Conservation (phyloP, 2,329 filamentous ascomycete species). For the Pestalotiopsis sp. region DNA sequence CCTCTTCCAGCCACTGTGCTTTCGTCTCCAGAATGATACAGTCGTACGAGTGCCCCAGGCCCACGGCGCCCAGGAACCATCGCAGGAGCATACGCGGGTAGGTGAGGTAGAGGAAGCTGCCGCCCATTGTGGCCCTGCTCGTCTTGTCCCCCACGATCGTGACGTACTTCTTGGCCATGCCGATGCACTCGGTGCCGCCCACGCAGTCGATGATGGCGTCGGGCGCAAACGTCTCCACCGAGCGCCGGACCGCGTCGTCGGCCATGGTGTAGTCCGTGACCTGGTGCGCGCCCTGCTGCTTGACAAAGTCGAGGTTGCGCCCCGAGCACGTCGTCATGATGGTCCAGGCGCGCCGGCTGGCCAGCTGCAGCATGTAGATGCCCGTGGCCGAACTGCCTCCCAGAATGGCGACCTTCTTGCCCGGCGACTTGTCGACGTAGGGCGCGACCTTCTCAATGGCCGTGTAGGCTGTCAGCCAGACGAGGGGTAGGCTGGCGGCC, state of each 20-base stretch:
- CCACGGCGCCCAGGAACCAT: conserved; percentile 5
- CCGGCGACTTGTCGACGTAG: neutral
- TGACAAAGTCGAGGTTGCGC: conserved; percentile 21
- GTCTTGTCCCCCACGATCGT: conserved; percentile 24
- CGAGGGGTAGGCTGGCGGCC: conserved; percentile 20
- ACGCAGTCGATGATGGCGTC: conserved; percentile 20
- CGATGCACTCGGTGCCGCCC: conserved; percentile 18
- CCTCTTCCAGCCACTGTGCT: conserved; percentile 3
- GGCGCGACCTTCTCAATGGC: conserved; percentile 16
- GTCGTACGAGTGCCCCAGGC: conserved; percentile 10
- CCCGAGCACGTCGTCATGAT: conserved; percentile 22
- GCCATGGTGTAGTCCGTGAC: conserved; percentile 21
- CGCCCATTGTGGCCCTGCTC: conserved; percentile 13
- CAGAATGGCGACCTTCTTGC: conserved; percentile 17
- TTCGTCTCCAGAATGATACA: conserved; percentile 7
- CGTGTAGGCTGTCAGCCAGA: conserved; percentile 22
- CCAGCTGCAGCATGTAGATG: conserved; percentile 21
- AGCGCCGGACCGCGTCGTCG: conserved; percentile 8
- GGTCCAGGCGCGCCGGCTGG: conserved; percentile 21
- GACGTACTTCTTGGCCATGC: conserved; percentile 20
- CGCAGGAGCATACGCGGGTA: conserved; percentile 11
- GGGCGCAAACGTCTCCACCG: conserved; percentile 15
- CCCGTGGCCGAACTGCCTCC: conserved; percentile 22
- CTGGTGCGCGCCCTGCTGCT: conserved; percentile 18
- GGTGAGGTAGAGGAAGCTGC: neutral